Evolutionary conservation across 2,329 filamentous ascomycete genomes (phyloP).

Genomic region (Fusarium aywerte): DNA sequence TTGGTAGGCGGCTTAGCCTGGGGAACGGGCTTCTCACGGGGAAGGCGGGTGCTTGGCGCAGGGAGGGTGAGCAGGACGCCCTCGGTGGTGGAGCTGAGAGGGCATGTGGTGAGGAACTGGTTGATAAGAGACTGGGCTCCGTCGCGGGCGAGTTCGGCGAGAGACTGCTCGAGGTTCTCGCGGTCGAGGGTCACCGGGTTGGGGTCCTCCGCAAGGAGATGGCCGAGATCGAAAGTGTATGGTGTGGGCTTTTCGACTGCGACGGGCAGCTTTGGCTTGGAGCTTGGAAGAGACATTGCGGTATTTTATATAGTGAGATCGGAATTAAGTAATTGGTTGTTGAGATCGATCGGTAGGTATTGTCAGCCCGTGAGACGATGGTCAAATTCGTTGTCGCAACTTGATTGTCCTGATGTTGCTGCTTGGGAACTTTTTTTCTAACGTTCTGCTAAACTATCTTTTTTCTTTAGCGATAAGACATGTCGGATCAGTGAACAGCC

Average conservation of each 20-base stretch:
- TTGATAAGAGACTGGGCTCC: constrained; percentile 93
- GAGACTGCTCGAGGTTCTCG: constrained; percentile 69
- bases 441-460: constrained; percentile 4
- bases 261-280: constrained; percentile 66
- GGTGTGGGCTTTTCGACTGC: constrained; percentile 84
- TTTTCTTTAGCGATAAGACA: constrained; percentile 46
- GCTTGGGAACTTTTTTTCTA: constrained; percentile 42
- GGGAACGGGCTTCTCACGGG: constrained; percentile 92
- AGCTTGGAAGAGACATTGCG: constrained; percentile 52
- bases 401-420: constrained; percentile 18
- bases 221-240: constrained; percentile 91
- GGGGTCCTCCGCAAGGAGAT: constrained; percentile 86
- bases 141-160: constrained; percentile 82
- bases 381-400: constrained; percentile 13
- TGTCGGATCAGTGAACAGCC: constrained; percentile 44
- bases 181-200: constrained; percentile 77
- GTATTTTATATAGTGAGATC: constrained; percentile 4
- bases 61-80: constrained; percentile 86
- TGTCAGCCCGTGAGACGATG: not conserved
- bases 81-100: constrained; percentile 74
- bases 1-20: constrained; percentile 84
- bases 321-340: not conserved
- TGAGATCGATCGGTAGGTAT: not conserved
- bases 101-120: constrained; percentile 90
- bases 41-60: constrained; percentile 73